phyloP scores from a whole-genome alignment of 2,329 filamentous ascomycete species.

The Lojkania enalia region DNA sequence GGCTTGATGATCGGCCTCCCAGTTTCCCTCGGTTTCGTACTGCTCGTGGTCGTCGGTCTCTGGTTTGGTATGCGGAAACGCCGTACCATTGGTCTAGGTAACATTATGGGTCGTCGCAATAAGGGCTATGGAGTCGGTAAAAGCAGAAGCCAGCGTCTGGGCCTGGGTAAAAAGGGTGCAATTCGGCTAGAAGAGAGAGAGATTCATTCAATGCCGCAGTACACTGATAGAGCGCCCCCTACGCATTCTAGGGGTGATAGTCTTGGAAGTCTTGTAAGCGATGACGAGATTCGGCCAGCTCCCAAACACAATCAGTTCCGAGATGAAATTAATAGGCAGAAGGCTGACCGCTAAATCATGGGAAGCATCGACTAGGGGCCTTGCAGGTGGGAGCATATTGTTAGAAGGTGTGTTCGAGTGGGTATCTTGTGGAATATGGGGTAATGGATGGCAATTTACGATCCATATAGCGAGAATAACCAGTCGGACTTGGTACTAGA shows the following conservation, averaged over 20 bases:
- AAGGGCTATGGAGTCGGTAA: slow-evolving; percentile 45
- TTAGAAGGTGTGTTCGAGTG: too few species aligned
- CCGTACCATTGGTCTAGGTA: slow-evolving; percentile 43
- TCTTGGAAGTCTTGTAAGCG: slow-evolving; percentile 32
- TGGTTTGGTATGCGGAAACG: slow-evolving; percentile 48
- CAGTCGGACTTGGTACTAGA: too few species aligned
- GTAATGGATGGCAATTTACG: too few species aligned
- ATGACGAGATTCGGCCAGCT: slow-evolving; percentile 29
- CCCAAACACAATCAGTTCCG: slow-evolving; percentile 38
- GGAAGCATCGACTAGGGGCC: too few species aligned
- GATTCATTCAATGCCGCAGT: slow-evolving; percentile 11
- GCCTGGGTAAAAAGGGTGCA: slow-evolving; percentile 30
- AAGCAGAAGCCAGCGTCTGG: slow-evolving; percentile 41
- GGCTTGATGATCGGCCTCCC: slow-evolving; percentile 50
- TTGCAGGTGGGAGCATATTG: too few species aligned
- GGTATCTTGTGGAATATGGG: too few species aligned
- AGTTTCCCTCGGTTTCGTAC: slow-evolving; percentile 42
- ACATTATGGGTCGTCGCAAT: slow-evolving; percentile 40
- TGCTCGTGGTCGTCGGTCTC: slow-evolving; percentile 43
- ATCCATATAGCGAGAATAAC: too few species aligned
- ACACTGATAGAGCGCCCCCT: slow-evolving; percentile 12
- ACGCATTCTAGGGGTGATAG: slow-evolving; percentile 25
- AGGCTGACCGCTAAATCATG: slow-evolving; percentile 34
- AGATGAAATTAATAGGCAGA: slow-evolving; percentile 44
- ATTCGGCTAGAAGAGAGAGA: slow-evolving; percentile 38